Base-by-base conservation (phyloP, 2,329 filamentous ascomycete genomes). In the Arthrobotrys iridis region DNA sequence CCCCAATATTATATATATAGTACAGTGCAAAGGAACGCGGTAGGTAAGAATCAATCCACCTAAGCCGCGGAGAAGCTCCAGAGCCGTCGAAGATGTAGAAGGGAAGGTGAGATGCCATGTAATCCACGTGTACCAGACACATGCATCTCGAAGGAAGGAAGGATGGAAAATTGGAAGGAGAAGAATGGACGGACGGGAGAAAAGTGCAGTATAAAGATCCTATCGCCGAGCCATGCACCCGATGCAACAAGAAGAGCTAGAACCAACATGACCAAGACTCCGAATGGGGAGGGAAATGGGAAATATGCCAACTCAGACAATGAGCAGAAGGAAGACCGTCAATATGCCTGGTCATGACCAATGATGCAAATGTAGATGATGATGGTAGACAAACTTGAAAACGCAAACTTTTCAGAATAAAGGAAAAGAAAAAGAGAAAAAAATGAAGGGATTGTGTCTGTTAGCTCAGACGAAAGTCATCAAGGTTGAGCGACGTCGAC, bases 211-310 rank as follows among this genome's bases (percentile, higher is more conserved):
- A 52, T 63, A 33, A 57, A 33, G 58, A 64, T 67, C 71, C 71
- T 75, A 64, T 75, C 71, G 71, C 71, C 71, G 63, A 68, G 67
- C 63, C 71, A 75, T 75, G 71, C 71, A 75, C 63, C 71, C 28
- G 30, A 68, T 24, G 48, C 41, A 57, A 63, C 64, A 67, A 67
- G 59, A 67, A 48, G 60, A 63, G 59, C 22, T 30, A 62, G 41
- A 66, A 67, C 63, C 70, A 67, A 62, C 26, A 67, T 46, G 62
- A 62, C 70, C 70, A 55, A 58, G 57, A 75, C 71, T 75, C 71
- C 71, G n/a, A 41, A 59, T n/a, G 41, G 28, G 50, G 50, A 55
- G 63, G 67, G 63, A 70, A 15, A 68, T 68, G 41, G 52, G 55
- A 62, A 62, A 70, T 62, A 62, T 70, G 55, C 55, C 50, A 60